Percentiles rank a stretch among this genome's conserved stretches.
Evolutionary conservation across 2,329 filamentous ascomycete species (phyloP).

Genomic region (Ascochyta lentis): DNA sequence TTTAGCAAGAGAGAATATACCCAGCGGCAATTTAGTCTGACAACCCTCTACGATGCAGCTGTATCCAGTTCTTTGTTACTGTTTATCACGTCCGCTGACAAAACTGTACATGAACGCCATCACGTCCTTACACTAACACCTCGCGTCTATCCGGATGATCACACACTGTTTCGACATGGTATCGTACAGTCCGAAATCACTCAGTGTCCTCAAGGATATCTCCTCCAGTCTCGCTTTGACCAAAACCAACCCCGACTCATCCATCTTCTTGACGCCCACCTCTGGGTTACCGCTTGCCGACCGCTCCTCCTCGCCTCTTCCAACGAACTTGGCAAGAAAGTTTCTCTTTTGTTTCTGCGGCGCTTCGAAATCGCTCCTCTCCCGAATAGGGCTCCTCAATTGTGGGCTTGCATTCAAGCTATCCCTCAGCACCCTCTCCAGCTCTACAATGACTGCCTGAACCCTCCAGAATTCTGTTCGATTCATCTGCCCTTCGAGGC

Average conservation of each 20-base stretch:
- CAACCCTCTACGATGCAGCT: not conserved
- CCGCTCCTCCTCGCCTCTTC: conserved; percentile 28
- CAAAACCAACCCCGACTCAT: conserved; percentile 28
- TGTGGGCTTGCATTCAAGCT: conserved; percentile 36
- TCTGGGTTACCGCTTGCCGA: conserved; percentile 29
- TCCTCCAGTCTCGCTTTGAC: conserved; percentile 41
- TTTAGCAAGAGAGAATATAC: conserved; percentile 7
- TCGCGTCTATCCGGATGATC: conserved; percentile 40
- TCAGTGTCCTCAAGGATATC: conserved; percentile 43
- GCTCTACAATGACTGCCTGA: conserved; percentile 49
- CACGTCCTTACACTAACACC: conserved; percentile 23
- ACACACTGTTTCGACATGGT: conserved; percentile 46
- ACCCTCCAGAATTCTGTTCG: conserved; percentile 54
- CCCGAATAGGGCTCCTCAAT: conserved; percentile 14
- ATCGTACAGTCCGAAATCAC: conserved; percentile 46
- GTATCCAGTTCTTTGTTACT: not conserved
- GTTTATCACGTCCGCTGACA: not conserved
- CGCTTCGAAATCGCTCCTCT: conserved; percentile 1
- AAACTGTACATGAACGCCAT: not conserved
- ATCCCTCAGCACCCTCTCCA: conserved; percentile 45
- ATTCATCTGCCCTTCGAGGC: conserved; percentile 50
- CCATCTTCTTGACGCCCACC: conserved; percentile 23
- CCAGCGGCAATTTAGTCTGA: conserved; percentile 1
- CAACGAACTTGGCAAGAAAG: conserved; percentile 34
- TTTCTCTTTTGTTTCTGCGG: conserved; percentile 20